Evolutionary conservation across 306 rosid genomes (phyloP).

Genomic region (Cercis canadensis): DNA sequence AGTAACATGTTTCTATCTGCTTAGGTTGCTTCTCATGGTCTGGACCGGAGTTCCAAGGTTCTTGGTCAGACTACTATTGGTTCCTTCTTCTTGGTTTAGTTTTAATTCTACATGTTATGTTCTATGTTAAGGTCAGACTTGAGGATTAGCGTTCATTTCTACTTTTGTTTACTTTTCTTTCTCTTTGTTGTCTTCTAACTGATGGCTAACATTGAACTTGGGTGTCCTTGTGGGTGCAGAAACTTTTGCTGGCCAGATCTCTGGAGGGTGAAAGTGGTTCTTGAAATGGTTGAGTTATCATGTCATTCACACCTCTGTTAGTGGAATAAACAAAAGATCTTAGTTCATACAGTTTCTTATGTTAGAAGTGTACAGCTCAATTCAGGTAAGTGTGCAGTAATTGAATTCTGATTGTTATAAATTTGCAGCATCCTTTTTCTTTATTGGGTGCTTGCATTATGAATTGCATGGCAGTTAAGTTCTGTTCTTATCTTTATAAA

Average conservation of each 20-base stretch:
- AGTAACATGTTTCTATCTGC: slow-evolving; percentile 13
- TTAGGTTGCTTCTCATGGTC: slow-evolving; percentile 98
- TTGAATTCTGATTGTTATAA: slow-evolving; percentile 13
- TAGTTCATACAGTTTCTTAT: slow-evolving; percentile 28
- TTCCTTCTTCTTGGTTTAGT: slow-evolving; percentile 79
- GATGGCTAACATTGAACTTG: slow-evolving; percentile 17
- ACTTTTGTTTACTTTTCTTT: slow-evolving; percentile 3
- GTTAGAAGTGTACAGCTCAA: slow-evolving; percentile 41
- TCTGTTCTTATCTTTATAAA: background rate
- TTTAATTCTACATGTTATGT: slow-evolving; percentile 37
- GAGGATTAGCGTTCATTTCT: slow-evolving; percentile 10
- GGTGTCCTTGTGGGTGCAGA: slow-evolving; percentile 40
- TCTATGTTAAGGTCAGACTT: slow-evolving; percentile 40
- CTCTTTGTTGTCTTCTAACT: slow-evolving; percentile 29
- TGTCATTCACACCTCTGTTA: slow-evolving; percentile 31
- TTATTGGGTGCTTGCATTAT: background rate
- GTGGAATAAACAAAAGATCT: slow-evolving; percentile 39
- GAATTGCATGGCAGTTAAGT: too few species aligned
- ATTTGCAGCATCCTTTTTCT: slow-evolving; percentile 14
- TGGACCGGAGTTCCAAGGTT: slow-evolving; percentile 93
- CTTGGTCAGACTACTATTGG: slow-evolving; percentile 95
- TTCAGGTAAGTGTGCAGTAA: slow-evolving; percentile 53
- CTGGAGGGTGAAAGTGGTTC: slow-evolving; percentile 34
- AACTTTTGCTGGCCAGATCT: slow-evolving; percentile 26
- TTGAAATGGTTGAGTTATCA: slow-evolving; percentile 24